Evolutionary conservation across 2,329 filamentous ascomycete species (phyloP).

Genomic region (Camillea tinctor): DNA sequence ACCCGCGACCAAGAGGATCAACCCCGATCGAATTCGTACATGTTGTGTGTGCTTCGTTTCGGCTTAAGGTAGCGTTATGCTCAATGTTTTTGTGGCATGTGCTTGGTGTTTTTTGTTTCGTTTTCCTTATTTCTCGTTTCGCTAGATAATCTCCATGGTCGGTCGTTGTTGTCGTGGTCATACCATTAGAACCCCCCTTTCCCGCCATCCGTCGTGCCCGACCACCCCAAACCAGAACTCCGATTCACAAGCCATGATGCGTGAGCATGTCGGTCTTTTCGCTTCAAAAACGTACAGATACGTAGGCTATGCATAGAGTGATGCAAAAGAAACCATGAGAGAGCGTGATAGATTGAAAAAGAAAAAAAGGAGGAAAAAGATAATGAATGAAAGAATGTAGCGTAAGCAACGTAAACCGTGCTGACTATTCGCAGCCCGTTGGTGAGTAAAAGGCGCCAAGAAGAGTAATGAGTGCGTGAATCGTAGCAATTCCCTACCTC

Average conservation of each 20-base stretch:
- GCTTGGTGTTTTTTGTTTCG: not conserved
- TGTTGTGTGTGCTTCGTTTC: no score
- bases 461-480: not conserved
- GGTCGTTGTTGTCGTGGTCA: no score
- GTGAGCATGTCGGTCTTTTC: not conserved
- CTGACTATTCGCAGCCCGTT: no score
- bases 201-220: not conserved
- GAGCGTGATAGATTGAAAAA: not conserved
- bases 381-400: not conserved
- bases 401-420: not conserved
- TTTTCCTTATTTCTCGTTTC: not conserved
- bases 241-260: not conserved
- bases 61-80: no score
- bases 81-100: no score
- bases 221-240: not conserved
- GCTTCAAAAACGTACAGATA: not conserved
- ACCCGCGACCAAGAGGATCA: not conserved
- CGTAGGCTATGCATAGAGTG: not conserved
- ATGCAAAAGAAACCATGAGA: not conserved
- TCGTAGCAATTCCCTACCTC: not conserved
- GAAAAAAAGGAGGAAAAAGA: slow-evolving; percentile 1
- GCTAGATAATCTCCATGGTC: no score
- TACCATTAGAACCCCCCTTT: no score
- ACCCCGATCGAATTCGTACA: no score
- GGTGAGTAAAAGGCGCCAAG: not conserved